phyloP scores from a whole-genome alignment of 73 alveolate species.

The Tetrahymena elliotti region DNA sequence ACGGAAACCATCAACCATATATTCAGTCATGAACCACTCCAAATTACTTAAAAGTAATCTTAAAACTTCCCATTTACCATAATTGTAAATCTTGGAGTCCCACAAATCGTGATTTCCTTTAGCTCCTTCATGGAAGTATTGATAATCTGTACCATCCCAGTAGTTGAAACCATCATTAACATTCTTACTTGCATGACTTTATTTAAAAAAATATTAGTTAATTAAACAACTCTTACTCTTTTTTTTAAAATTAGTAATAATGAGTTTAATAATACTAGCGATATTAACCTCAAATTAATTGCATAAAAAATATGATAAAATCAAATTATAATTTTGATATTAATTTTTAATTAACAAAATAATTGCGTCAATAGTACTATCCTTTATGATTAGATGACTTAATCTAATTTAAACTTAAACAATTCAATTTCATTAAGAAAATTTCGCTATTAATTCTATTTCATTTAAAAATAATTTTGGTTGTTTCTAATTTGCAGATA shows the following conservation, averaged over 20 bases:
- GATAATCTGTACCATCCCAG: slow-evolving; percentile 97
- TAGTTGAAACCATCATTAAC: slow-evolving; percentile 92
- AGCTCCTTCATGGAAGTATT: slow-evolving; percentile 93
- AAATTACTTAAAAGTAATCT: slow-evolving; percentile 94
- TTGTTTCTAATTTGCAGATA: too few relatives aligned
- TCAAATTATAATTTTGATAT: neutral
- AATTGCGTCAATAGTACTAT: neutral
- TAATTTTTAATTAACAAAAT: neutral
- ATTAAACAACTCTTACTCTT: neutral
- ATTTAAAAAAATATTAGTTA: neutral
- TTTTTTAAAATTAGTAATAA: neutral
- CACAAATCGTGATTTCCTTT: slow-evolving; percentile 92
- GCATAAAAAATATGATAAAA: too few relatives aligned
- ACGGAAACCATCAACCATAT: slow-evolving; percentile 96
- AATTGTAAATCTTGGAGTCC: slow-evolving; percentile 96
- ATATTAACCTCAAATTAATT: too few relatives aligned
- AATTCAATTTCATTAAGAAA: too few relatives aligned
- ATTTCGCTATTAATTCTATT: too few relatives aligned
- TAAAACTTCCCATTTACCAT: slow-evolving; percentile 81
- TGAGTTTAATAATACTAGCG: too few relatives aligned
- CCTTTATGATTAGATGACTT: neutral
- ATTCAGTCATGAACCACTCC: slow-evolving; percentile 87
- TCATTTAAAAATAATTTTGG: too few relatives aligned
- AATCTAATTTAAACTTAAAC: neutral
- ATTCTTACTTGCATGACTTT: slow-evolving; percentile 90